These are phyloP conservation scores for Potentilla sterilis DNA, from an alignment of 306 rosid genomes.

Conservation along the genomic window DNA sequence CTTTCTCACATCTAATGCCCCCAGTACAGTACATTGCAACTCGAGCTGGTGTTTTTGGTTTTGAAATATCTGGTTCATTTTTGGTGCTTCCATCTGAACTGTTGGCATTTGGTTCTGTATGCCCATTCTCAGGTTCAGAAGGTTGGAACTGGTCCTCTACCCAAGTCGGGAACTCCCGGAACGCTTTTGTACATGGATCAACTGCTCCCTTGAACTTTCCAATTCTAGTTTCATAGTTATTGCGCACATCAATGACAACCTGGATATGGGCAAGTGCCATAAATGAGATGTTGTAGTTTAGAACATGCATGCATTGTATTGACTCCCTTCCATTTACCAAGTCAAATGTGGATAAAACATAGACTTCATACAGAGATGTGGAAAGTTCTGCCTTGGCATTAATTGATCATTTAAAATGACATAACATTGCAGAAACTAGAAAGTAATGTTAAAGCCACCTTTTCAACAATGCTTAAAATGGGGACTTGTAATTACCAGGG, in stretches of 20 bases:
- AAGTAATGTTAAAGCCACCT: neutral
- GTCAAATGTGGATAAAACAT: neutral
- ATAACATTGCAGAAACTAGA: neutral
- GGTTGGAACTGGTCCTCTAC: slow-evolving; percentile 63
- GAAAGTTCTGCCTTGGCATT: neutral
- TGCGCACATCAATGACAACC: slow-evolving; percentile 94
- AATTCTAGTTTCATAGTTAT: slow-evolving; percentile 82
- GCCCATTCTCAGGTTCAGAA: slow-evolving; percentile 25
- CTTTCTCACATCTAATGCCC: slow-evolving; percentile 98
- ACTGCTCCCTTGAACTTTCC: slow-evolving; percentile 94
- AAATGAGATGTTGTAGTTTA: slow-evolving; percentile 14
- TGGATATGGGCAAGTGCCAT: slow-evolving; percentile 25
- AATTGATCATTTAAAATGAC: neutral
- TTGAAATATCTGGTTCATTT: slow-evolving; percentile 32
- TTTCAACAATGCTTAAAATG: neutral
- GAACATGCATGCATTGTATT: neutral
- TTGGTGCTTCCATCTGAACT: slow-evolving; percentile 35
- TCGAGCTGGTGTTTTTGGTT: slow-evolving; percentile 49
- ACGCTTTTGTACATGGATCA: slow-evolving; percentile 75
- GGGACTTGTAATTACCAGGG: neutral
- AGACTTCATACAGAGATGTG: neutral
- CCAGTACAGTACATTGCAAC: slow-evolving; percentile 99
- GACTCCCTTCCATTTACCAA: neutral
- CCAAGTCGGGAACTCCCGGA: slow-evolving; percentile 93
- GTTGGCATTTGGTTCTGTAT: slow-evolving; percentile 24